Conservation (phyloP, 495 filamentous ascomycete genomes). For the Penicillium parvum region DNA sequence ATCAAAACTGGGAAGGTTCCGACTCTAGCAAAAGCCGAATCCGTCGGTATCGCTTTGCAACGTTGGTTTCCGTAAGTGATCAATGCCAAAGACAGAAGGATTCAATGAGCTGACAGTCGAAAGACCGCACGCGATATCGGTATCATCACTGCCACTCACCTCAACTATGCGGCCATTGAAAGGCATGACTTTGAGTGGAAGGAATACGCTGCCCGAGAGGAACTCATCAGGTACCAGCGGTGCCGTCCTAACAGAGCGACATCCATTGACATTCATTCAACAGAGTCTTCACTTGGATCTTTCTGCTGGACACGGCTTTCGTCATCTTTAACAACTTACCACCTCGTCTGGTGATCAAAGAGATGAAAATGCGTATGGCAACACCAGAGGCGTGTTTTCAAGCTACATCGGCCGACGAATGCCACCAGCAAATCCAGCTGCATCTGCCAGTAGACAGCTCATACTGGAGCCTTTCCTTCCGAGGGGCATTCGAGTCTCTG, state of each 20-base stretch:
- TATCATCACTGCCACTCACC: conserved; percentile 14
- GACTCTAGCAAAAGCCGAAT: conserved; percentile 21
- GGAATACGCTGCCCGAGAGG: conserved; percentile 19
- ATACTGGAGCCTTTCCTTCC: conserved; percentile 16
- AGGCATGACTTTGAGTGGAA: conserved; percentile 24
- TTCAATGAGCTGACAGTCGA: neutral
- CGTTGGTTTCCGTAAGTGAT: conserved; percentile 19
- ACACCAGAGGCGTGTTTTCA: conserved; percentile 30
- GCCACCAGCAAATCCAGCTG: conserved; percentile 9
- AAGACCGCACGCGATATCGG: conserved; percentile 23
- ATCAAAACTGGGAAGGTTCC: conserved; percentile 26
- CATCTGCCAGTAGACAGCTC: conserved; percentile 4
- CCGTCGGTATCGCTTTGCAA: conserved; percentile 18
- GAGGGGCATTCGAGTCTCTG: conserved; percentile 10
- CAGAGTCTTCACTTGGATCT: conserved; percentile 21
- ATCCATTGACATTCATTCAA: too few species aligned
- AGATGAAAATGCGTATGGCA: conserved; percentile 29
- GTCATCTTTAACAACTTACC: conserved; percentile 28
- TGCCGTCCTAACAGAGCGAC: too few species aligned
- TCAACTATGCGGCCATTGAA: conserved; percentile 10
- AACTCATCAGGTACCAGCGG: conserved; percentile 23
- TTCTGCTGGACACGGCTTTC: conserved; percentile 27
- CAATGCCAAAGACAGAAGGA: neutral
- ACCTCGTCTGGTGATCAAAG: conserved; percentile 29
- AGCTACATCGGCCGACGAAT: conserved; percentile 20